phyloP scores from a whole-genome alignment of 371 early-diverging fungal genomes.

The Mucor irregularis region DNA sequence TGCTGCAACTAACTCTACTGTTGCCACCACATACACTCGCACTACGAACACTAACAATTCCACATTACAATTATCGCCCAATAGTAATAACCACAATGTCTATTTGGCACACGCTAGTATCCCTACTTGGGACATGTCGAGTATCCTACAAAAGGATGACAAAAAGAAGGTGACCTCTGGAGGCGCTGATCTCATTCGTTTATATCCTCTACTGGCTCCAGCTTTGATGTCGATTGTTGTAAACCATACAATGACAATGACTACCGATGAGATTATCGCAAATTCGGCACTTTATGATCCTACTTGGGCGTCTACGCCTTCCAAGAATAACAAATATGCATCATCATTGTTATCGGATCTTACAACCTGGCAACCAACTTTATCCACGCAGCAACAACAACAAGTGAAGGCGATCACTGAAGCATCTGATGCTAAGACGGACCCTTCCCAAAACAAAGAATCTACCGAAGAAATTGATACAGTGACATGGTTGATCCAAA shows the following conservation, averaged over 20 bases:
- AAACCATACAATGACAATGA: constrained; percentile 20
- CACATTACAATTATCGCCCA: neutral
- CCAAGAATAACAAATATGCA: neutral
- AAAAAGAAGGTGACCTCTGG: neutral
- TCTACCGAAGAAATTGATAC: neutral
- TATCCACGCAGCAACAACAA: neutral
- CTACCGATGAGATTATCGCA: constrained; percentile 14
- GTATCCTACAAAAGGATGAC: constrained; percentile 4
- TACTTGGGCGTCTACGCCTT: neutral
- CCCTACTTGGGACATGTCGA: constrained; percentile 18
- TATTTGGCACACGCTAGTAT: constrained; percentile 23
- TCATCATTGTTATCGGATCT: neutral
- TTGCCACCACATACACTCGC: too few species aligned
- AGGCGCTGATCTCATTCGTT: neutral
- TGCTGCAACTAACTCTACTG: neutral
- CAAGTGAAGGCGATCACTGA: too few species aligned
- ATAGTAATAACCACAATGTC: neutral
- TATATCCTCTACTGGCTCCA: constrained; percentile 18
- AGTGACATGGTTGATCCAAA: neutral
- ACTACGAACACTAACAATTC: too few species aligned
- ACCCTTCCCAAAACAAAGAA: neutral
- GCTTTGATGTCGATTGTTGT: constrained; percentile 25
- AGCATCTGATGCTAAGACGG: too few species aligned
- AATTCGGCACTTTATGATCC: neutral
- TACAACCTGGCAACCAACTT: neutral